Percentiles rank a stretch among this genome's conserved stretches.
Evolutionary conservation across 2,329 filamentous ascomycete species (phyloP).

Genomic region (Penicillium sp.): DNA sequence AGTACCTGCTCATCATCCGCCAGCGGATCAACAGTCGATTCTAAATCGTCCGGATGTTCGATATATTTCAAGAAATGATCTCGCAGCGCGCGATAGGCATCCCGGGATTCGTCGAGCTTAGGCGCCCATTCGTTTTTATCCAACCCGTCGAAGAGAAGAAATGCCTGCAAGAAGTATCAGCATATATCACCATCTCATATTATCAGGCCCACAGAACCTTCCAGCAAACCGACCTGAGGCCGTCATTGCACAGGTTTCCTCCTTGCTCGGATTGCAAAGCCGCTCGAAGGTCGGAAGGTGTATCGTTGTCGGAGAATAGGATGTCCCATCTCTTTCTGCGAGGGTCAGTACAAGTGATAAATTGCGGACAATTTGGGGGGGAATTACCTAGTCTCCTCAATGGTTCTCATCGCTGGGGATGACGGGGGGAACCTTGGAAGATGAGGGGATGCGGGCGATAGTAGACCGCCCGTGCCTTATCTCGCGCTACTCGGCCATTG

Average conservation of each 20-base stretch:
- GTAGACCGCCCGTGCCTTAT: conserved; percentile 26
- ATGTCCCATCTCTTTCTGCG: conserved; percentile 66
- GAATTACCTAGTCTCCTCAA: conserved; percentile 55
- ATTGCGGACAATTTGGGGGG: background rate
- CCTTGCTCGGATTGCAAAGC: conserved; percentile 62
- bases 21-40: conserved; percentile 75
- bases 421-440: conserved; percentile 10
- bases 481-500: conserved; percentile 13
- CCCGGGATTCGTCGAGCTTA: conserved; percentile 66
- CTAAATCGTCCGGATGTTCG: conserved; percentile 77
- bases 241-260: conserved; percentile 65
- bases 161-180: conserved; percentile 56
- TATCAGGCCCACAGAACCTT: conserved; percentile 58
- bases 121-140: conserved; percentile 67
- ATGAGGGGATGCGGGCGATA: conserved; percentile 23
- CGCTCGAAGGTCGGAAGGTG: conserved; percentile 61
- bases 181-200: conserved; percentile 14
- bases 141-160: conserved; percentile 72
- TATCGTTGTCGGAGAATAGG: conserved; percentile 56
- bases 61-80: conserved; percentile 78
- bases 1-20: conserved; percentile 73
- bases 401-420: conserved; percentile 50
- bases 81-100: conserved; percentile 69
- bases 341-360: conserved; percentile 7
- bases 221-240: conserved; percentile 86